Evolutionary conservation across 2,329 filamentous ascomycete species (phyloP).

Genomic region (Colletotrichum aenigma): DNA sequence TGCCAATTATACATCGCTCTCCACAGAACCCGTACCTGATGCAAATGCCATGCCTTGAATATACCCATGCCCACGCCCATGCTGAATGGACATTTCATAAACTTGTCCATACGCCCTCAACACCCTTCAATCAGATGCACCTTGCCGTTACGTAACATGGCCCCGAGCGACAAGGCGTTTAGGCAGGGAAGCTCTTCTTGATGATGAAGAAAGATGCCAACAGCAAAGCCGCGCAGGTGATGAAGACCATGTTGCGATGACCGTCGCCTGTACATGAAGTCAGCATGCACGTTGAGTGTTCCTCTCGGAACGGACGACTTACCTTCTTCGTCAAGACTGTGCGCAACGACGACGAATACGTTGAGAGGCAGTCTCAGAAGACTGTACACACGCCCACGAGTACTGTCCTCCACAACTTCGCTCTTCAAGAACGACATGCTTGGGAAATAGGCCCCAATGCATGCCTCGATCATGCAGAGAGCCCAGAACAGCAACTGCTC

Average conservation of each 20-base stretch:
- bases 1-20: background rate
- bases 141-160: background rate
- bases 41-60: background rate
- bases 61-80: background rate
- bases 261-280: constrained; percentile 25
- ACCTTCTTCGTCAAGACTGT: constrained; percentile 50
- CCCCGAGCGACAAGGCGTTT: background rate
- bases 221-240: constrained; percentile 21
- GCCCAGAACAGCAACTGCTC: constrained; percentile 55
- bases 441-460: constrained; percentile 63
- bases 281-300: background rate
- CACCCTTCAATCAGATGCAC: background rate
- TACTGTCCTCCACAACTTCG: constrained; percentile 55
- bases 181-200: constrained; percentile 17
- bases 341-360: constrained; percentile 52
- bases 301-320: background rate
- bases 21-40: background rate
- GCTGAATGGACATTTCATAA: background rate
- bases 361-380: constrained; percentile 62
- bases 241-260: constrained; percentile 32
- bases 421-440: constrained; percentile 60
- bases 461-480: constrained; percentile 62
- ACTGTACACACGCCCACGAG: constrained; percentile 59
- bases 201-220: constrained; percentile 23
- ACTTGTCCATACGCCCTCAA: background rate